Conservation (phyloP, 2,329 filamentous ascomycete species). For the Rhinocladiella similis region DNA sequence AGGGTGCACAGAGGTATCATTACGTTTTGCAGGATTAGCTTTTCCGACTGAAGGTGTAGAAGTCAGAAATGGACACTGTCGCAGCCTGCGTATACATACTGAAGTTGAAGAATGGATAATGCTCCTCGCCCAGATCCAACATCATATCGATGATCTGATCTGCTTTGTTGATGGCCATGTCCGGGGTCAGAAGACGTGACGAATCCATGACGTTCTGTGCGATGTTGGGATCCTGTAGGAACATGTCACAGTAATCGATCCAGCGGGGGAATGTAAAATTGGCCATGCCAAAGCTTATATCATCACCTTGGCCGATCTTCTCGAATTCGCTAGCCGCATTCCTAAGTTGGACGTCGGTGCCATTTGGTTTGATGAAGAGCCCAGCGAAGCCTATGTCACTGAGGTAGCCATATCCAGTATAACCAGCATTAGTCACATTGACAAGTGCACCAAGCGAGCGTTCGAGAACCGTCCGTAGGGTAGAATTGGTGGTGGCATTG, state of each 20-base stretch:
- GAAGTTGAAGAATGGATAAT: slow-evolving; percentile 32
- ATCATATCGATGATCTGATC: slow-evolving; percentile 32
- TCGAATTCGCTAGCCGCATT: slow-evolving; percentile 24
- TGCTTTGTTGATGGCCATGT: slow-evolving; percentile 29
- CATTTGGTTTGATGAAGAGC: slow-evolving; percentile 35
- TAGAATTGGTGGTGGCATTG: slow-evolving; percentile 29
- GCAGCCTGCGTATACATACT: slow-evolving; percentile 24
- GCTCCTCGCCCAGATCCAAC: slow-evolving; percentile 27
- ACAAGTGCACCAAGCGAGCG: slow-evolving; percentile 28
- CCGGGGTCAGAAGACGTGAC: slow-evolving; percentile 32
- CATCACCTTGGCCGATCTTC: slow-evolving; percentile 26
- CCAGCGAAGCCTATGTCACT: slow-evolving; percentile 30
- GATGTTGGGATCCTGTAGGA: slow-evolving; percentile 35
- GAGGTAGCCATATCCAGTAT: slow-evolving; percentile 33
- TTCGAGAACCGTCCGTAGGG: slow-evolving; percentile 27
- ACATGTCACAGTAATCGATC: slow-evolving; percentile 32
- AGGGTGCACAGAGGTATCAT: slow-evolving; percentile 33
- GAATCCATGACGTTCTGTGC: slow-evolving; percentile 36
- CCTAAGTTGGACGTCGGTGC: slow-evolving; percentile 31
- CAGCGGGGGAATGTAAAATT: slow-evolving; percentile 32
- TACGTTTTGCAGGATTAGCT: slow-evolving; percentile 31
- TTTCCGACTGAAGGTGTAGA: slow-evolving; percentile 29
- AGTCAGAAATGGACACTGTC: slow-evolving; percentile 2
- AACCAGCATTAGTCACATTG: slow-evolving; percentile 32
- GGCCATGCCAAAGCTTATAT: slow-evolving; percentile 22